Evolutionary conservation across 1,284 basidiomycete species (phyloP).

Genomic region (Irpex lacteus): DNA sequence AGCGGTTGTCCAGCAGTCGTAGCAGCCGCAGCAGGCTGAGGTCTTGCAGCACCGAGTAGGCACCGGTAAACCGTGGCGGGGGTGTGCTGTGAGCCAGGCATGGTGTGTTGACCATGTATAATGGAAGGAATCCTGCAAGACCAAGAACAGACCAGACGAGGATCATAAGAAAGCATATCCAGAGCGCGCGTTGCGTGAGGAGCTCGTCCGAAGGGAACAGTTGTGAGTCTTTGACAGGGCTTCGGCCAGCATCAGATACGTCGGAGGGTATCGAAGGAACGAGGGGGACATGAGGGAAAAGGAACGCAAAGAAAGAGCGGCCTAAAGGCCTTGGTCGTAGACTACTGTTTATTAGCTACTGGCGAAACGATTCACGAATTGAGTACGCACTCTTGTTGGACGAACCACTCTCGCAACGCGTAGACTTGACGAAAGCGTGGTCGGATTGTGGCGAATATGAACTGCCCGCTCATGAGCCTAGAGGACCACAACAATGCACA

Average conservation of each 20-base stretch:
- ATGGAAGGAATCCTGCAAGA: slow-evolving; percentile 62
- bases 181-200: slow-evolving; percentile 64
- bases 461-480: slow-evolving; percentile 34
- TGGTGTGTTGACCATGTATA: slow-evolving; percentile 67
- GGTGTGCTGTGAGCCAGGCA: slow-evolving; percentile 57
- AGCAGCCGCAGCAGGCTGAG: slow-evolving; percentile 72
- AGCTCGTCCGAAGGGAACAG: slow-evolving; percentile 73
- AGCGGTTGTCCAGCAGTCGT: slow-evolving; percentile 53
- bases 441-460: slow-evolving; percentile 62
- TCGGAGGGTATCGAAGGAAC: slow-evolving; percentile 57
- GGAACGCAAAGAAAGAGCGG: slow-evolving; percentile 59
- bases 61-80: slow-evolving; percentile 48
- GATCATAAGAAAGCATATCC: slow-evolving; percentile 60
- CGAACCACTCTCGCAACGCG: slow-evolving; percentile 71
- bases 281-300: slow-evolving; percentile 66
- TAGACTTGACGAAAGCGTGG: slow-evolving; percentile 71
- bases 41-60: slow-evolving; percentile 68
- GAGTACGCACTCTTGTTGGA: slow-evolving; percentile 57
- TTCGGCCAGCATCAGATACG: slow-evolving; percentile 51
- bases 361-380: background rate
- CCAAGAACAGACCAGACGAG: slow-evolving; percentile 66
- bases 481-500: slow-evolving; percentile 1
- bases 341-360: slow-evolving; percentile 32
- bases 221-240: slow-evolving; percentile 44
- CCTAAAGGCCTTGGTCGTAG: slow-evolving; percentile 62